Conservation (phyloP, 1,284 basidiomycete genomes). For the Malassezia cuniculi region DNA sequence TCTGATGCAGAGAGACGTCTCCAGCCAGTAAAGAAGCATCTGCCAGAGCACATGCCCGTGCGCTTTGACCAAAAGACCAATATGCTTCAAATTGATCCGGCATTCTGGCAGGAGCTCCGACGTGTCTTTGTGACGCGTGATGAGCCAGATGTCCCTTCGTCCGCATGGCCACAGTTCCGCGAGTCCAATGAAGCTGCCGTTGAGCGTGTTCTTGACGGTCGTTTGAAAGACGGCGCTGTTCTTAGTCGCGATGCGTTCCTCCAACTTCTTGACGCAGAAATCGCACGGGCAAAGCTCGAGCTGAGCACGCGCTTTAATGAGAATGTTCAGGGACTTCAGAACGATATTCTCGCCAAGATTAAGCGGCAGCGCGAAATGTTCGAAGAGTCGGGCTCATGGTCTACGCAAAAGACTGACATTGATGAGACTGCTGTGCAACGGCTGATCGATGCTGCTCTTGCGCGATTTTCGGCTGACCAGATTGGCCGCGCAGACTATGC, state of each 20-base stretch:
- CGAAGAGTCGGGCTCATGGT: constrained; percentile 18
- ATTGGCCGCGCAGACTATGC: constrained; percentile 73
- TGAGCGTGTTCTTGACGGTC: background rate
- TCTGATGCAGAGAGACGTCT: too few species aligned
- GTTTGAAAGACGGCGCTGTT: background rate
- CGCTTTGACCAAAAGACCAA: constrained; percentile 39
- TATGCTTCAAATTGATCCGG: constrained; percentile 46
- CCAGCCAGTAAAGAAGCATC: too few species aligned
- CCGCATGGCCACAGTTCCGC: constrained; percentile 5
- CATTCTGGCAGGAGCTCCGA: constrained; percentile 48
- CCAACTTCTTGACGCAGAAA: constrained; percentile 38
- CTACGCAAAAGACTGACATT: background rate
- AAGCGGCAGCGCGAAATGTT: constrained; percentile 31
- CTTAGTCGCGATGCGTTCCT: constrained; percentile 8
- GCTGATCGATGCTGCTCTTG: constrained; percentile 59
- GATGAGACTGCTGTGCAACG: constrained; percentile 50
- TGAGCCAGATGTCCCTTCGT: too few species aligned
- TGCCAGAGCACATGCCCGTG: constrained; percentile 47
- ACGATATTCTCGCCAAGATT: constrained; percentile 25
- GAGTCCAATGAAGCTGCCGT: constrained; percentile 5
- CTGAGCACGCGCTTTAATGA: constrained; percentile 36
- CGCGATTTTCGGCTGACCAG: constrained; percentile 61
- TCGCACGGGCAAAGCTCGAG: constrained; percentile 36
- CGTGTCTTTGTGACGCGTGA: too few species aligned
- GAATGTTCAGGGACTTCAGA: constrained; percentile 21